A percentile compares a stretch with the other conserved stretches of the same genome.
Evolutionary conservation across 2,329 filamentous ascomycete genomes (phyloP).

Genomic region (Ophiostoma australiae): DNA sequence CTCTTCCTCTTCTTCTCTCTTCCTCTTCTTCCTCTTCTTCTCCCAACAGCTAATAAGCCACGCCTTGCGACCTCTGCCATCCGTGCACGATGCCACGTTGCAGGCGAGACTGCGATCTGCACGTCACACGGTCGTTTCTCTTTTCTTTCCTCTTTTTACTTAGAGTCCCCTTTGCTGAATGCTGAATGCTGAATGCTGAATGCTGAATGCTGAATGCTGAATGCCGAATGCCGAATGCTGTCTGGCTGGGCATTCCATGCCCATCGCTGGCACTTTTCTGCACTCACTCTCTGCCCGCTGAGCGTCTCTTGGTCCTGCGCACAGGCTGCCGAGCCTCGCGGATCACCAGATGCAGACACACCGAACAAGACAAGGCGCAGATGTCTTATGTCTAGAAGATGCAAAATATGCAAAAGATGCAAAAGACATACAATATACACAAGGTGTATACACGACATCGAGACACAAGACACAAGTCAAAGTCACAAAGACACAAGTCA

Average conservation of each 20-base stretch:
- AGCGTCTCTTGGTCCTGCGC: background rate
- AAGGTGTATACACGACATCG: no score
- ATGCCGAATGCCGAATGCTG: no score
- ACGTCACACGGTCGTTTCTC: constrained; percentile 4
- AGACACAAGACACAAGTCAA: no score
- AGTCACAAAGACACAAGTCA: no score
- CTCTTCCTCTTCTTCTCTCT: background rate
- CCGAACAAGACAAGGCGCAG: background rate
- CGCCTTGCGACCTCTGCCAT: background rate
- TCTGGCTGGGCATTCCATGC: no score
- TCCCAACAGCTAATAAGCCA: background rate
- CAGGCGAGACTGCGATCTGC: background rate
- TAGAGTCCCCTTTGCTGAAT: no score
- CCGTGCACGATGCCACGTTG: constrained; percentile 14
- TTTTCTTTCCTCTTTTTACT: background rate
- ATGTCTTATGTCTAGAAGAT: background rate
- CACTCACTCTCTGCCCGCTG: no score
- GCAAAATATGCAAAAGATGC: background rate
- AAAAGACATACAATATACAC: no score
- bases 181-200: no score
- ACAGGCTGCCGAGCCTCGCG: constrained; percentile 4
- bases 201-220: no score
- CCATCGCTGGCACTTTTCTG: background rate
- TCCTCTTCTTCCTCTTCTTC: background rate
- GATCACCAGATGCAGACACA: background rate